A percentile compares a stretch with the other conserved stretches of the same genome.
Evolutionary conservation across 192 early-diverging fungal genomes (phyloP).

Genomic region (Gonapodya prolifera): DNA sequence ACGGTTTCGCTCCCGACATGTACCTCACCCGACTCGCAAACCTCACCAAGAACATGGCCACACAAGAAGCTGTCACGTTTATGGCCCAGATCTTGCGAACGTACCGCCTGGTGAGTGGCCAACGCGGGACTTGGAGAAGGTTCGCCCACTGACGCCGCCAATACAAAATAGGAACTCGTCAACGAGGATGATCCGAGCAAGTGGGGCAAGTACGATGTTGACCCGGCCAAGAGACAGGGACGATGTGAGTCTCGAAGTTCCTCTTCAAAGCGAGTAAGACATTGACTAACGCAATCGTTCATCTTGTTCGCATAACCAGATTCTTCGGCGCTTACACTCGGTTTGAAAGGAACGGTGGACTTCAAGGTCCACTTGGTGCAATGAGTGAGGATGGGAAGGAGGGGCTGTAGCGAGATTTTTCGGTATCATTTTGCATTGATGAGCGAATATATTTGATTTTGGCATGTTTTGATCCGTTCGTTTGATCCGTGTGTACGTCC

Average conservation of each 20-base stretch:
- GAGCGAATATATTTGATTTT: no score
- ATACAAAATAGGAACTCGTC: not conserved
- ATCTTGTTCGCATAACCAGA: not conserved
- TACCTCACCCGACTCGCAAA: not conserved
- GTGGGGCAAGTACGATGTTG: not conserved
- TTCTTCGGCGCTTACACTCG: not conserved
- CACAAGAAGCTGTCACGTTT: not conserved
- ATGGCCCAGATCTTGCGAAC: not conserved
- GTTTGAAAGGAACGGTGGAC: not conserved
- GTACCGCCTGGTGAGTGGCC: not conserved
- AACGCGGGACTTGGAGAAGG: not conserved
- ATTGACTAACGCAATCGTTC: not conserved
- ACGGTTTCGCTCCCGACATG: no score
- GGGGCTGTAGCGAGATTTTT: no score
- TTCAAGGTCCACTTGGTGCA: not conserved
- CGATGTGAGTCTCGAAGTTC: not conserved
- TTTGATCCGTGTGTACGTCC: no score
- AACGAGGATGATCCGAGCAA: not conserved
- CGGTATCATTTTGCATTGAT: no score
- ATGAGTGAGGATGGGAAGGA: no score
- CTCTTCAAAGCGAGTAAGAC: not conserved
- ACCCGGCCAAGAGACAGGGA: not conserved
- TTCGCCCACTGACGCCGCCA: not conserved
- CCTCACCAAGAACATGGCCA: not conserved
- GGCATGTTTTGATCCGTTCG: no score